Evolutionary conservation across 768 basidiomycete genomes (phyloP).

Genomic region (Pholiota molesta): DNA sequence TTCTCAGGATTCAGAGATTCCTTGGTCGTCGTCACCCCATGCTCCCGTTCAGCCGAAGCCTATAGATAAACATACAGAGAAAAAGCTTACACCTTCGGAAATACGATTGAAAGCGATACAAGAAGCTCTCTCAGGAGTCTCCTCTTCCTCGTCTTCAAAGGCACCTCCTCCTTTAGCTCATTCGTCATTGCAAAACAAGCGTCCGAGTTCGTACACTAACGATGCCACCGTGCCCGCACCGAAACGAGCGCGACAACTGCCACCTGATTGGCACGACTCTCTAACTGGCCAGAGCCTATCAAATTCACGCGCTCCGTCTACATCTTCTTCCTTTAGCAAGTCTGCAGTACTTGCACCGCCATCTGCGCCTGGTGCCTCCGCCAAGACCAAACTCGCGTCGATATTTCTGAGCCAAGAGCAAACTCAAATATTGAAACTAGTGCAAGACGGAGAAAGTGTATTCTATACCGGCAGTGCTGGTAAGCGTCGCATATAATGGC

Average conservation of each 20-base stretch:
- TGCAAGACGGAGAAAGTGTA: conserved; percentile 70
- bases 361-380: neutral
- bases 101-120: conserved; percentile 61
- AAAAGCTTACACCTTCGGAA: conserved; percentile 30
- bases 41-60: conserved; percentile 5
- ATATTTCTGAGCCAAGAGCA: conserved; percentile 87
- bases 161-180: conserved; percentile 29
- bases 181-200: conserved; percentile 40
- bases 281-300: conserved; percentile 38
- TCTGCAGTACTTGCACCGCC: neutral
- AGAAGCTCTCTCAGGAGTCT: conserved; percentile 46
- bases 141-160: conserved; percentile 10
- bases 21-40: conserved; percentile 45
- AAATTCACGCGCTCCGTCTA: neutral
- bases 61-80: conserved; percentile 15
- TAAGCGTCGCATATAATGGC: conserved; percentile 36
- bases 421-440: conserved; percentile 77
- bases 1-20: conserved; percentile 39
- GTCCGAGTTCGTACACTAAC: conserved; percentile 31
- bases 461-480: conserved; percentile 99
- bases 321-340: neutral
- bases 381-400: conserved; percentile 21
- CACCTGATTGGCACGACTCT: conserved; percentile 46
- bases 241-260: conserved; percentile 56
- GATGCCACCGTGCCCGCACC: conserved; percentile 36